Conservation (phyloP, 2,329 filamentous ascomycete genomes). For the Neurospora sp. region DNA sequence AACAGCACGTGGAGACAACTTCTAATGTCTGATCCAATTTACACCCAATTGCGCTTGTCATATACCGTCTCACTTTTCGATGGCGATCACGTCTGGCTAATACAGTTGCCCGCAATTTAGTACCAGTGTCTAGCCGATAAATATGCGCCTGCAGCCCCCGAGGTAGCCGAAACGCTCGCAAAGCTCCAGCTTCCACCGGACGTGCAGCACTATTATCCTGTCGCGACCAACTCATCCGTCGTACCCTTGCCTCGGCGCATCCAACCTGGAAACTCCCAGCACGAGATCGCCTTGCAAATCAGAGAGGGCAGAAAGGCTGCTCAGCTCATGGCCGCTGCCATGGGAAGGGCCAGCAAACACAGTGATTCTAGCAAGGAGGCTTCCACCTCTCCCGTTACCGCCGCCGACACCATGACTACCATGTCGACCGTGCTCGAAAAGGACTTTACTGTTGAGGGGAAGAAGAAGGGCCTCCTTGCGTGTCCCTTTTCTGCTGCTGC, state of each 20-base stretch:
- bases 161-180: slow-evolving; percentile 56
- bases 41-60: not conserved
- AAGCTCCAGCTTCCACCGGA: slow-evolving; percentile 56
- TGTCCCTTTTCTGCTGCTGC: slow-evolving; percentile 60
- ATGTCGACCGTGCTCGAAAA: slow-evolving; percentile 64
- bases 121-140: slow-evolving; percentile 58
- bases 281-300: slow-evolving; percentile 53
- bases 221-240: slow-evolving; percentile 37
- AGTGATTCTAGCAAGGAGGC: slow-evolving; percentile 39
- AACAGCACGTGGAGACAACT: slow-evolving; percentile 16
- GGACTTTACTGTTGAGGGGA: slow-evolving; percentile 83
- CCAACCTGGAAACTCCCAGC: slow-evolving; percentile 34
- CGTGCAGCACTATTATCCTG: slow-evolving; percentile 24
- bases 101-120: slow-evolving; percentile 26
- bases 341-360: slow-evolving; percentile 39
- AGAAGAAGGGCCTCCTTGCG: slow-evolving; percentile 64
- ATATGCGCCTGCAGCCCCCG: slow-evolving; percentile 54
- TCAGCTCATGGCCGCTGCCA: slow-evolving; percentile 37
- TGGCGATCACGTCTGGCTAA: slow-evolving; percentile 8
- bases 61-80: slow-evolving; percentile 3
- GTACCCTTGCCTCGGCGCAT: slow-evolving; percentile 46
- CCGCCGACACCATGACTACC: slow-evolving; percentile 36
- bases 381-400: slow-evolving; percentile 26
- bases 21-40: slow-evolving; percentile 10
- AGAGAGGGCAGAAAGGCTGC: slow-evolving; percentile 53